Evolutionary conservation across 176 grass and related monocot genomes (phyloP).

Genomic region (Oryza meyeriana): DNA sequence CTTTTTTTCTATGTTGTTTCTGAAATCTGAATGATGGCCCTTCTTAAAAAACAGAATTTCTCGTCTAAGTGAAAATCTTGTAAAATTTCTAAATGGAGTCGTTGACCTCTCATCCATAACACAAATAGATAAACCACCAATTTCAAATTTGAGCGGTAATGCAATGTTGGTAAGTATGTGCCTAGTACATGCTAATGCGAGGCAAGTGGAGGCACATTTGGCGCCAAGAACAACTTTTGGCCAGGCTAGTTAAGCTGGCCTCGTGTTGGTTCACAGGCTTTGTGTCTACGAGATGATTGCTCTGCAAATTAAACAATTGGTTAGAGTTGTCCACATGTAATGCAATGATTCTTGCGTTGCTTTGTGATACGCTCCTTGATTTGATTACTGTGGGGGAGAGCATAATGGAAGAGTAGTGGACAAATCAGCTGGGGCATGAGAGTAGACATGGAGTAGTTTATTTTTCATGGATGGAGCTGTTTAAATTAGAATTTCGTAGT

Average conservation of each 20-base stretch:
- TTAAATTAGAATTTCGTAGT: neutral
- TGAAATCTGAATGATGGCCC: neutral
- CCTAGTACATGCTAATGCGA: neutral
- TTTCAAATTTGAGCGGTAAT: neutral
- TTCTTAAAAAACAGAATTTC: neutral
- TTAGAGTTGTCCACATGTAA: conserved; percentile 15
- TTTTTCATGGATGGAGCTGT: neutral
- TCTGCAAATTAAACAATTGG: conserved; percentile 23
- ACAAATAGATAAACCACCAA: neutral
- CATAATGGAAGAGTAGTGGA: neutral
- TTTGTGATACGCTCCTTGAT: neutral
- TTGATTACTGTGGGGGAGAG: neutral
- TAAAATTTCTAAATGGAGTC: neutral
- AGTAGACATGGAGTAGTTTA: neutral
- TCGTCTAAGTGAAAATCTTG: neutral
- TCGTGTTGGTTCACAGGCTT: conserved; percentile 29
- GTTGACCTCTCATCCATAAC: neutral
- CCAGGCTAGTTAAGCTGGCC: conserved; percentile 21
- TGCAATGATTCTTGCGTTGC: conserved; percentile 10
- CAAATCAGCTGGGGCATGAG: conserved; percentile 2
- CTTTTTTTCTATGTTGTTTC: neutral
- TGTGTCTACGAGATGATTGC: conserved; percentile 25
- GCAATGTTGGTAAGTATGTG: neutral
- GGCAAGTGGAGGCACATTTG: conserved; percentile 4
- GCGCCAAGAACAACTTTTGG: neutral